phyloP scores from a whole-genome alignment of 352 stramenopile species.

The Blastocystis sp. region DNA sequence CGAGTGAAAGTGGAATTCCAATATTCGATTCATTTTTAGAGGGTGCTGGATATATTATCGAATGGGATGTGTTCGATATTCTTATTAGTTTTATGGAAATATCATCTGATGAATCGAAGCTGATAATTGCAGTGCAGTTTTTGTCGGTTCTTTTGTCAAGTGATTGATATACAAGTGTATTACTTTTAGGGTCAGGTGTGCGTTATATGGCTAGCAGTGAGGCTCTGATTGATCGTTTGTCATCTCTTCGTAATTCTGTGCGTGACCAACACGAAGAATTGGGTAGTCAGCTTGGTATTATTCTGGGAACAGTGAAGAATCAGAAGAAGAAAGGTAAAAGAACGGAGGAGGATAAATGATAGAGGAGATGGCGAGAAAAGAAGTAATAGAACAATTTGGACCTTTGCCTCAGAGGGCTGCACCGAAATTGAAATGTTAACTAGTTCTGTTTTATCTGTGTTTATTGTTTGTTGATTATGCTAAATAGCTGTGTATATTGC shows the following conservation, averaged over 20 bases:
- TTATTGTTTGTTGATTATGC: not conserved
- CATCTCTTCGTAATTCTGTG: too few species aligned
- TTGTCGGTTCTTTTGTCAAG: not conserved
- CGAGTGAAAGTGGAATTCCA: not conserved
- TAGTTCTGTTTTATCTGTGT: not conserved
- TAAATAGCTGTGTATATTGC: not conserved
- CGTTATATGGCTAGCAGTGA: too few species aligned
- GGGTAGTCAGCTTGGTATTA: not conserved
- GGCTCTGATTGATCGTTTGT: too few species aligned
- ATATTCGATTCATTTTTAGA: not conserved
- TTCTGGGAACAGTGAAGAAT: not conserved
- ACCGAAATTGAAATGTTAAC: not conserved
- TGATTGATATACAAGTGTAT: not conserved
- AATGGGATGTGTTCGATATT: not conserved
- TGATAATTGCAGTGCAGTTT: not conserved
- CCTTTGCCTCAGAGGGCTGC: not conserved
- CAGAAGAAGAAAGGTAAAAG: not conserved
- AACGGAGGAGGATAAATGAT: not conserved
- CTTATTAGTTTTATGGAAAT: not conserved
- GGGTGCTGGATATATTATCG: not conserved
- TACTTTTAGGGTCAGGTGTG: not conserved
- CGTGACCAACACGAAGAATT: not conserved
- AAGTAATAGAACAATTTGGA: not conserved
- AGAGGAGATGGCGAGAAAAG: not conserved
- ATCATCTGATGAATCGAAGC: not conserved